Evolutionary conservation across 1,284 basidiomycete genomes (phyloP).

Genomic region (Coriolopsis trogii): DNA sequence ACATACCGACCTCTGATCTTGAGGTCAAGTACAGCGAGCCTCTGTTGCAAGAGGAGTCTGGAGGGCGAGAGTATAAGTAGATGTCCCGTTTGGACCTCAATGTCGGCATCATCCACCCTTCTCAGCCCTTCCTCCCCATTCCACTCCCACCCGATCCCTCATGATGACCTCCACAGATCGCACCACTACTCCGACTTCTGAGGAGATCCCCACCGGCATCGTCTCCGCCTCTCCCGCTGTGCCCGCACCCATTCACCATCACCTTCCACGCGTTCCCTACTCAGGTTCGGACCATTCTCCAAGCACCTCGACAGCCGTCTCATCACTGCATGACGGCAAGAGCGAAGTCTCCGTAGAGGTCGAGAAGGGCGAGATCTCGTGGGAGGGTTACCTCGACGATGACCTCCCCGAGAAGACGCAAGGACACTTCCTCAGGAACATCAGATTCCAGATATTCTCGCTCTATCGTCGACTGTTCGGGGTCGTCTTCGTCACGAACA

Average conservation of each 20-base stretch:
- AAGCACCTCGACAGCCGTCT: constrained; percentile 14
- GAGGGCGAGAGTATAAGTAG: constrained; percentile 11
- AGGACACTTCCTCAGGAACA: constrained; percentile 45
- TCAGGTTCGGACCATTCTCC: constrained; percentile 7
- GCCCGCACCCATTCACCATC: not conserved
- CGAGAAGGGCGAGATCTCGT: constrained; percentile 38
- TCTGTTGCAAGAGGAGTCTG: too few species aligned
- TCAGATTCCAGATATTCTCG: constrained; percentile 55
- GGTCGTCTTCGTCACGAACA: constrained; percentile 55
- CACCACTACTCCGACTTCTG: not conserved
- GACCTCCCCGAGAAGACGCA: constrained; percentile 52
- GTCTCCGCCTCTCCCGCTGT: constrained; percentile 3
- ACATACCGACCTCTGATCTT: not conserved
- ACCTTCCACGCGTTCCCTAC: constrained; percentile 11
- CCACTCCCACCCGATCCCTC: not conserved
- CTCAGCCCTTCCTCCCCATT: not conserved
- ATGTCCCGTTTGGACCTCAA: not conserved
- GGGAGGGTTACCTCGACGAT: constrained; percentile 56
- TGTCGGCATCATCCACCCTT: constrained; percentile 6
- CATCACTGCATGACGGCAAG: constrained; percentile 19
- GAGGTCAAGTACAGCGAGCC: too few species aligned
- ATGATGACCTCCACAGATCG: constrained; percentile 9
- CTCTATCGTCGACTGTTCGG: constrained; percentile 60
- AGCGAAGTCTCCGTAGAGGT: constrained; percentile 21
- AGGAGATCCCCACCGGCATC: not conserved